Percentiles rank a stretch among this genome's conserved stretches.
These are phyloP conservation scores for Calonectria hawksworthii DNA, from an alignment of 2,329 filamentous ascomycete species.

Conservation along the genomic window DNA sequence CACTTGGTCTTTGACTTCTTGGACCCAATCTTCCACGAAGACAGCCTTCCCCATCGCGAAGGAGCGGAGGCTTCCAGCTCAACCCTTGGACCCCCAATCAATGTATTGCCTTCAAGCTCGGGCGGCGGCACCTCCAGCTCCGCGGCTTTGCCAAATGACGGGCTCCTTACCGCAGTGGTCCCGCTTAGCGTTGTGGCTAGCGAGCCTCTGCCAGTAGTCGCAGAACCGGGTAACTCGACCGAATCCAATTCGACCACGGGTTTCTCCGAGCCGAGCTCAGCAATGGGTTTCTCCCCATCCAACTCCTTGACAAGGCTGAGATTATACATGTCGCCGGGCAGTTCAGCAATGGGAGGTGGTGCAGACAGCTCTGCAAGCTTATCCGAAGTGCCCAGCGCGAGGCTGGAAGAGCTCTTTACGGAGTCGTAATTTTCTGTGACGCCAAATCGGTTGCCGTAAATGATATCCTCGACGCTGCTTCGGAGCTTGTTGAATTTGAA, in stretches of 20 bases:
- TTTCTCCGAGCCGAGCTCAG: background rate
- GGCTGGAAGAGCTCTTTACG: slow-evolving; percentile 32
- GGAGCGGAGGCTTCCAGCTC: slow-evolving; percentile 28
- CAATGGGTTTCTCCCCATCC: background rate
- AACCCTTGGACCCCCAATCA: slow-evolving; percentile 12
- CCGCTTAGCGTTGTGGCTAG: background rate
- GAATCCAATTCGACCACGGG: background rate
- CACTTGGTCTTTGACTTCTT: slow-evolving; percentile 39
- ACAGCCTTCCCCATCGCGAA: slow-evolving; percentile 37
- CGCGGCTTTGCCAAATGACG: background rate
- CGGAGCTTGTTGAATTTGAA: slow-evolving; percentile 45
- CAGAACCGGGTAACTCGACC: background rate
- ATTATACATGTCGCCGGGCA: slow-evolving; percentile 21
- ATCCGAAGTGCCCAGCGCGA: slow-evolving; percentile 2
- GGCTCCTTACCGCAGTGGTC: background rate
- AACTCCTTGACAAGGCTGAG: background rate
- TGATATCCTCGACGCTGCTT: slow-evolving; percentile 31
- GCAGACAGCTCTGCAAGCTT: slow-evolving; percentile 25
- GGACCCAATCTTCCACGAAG: slow-evolving; percentile 39
- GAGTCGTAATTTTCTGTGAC: slow-evolving; percentile 30
- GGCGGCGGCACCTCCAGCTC: slow-evolving; percentile 36
- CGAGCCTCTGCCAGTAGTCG: background rate
- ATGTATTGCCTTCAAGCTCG: slow-evolving; percentile 34
- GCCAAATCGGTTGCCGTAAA: slow-evolving; percentile 41
- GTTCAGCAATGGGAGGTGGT: slow-evolving; percentile 17